Base-by-base conservation (phyloP, 139 green algal species). In the Volvox reticuliferus region DNA sequence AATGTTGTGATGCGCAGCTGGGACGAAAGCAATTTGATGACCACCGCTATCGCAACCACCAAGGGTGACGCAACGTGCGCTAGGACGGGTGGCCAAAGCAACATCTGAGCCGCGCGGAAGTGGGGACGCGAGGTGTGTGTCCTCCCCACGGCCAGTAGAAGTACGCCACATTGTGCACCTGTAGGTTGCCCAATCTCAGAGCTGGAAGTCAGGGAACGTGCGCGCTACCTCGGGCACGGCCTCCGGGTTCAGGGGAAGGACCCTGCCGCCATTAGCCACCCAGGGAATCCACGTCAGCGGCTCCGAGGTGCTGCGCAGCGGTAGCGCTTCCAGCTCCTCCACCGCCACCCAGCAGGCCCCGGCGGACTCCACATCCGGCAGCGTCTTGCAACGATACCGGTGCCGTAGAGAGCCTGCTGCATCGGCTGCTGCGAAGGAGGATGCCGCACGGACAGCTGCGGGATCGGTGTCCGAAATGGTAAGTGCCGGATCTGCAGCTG, bases 291-390 rank as follows among this genome's bases (percentile, higher is more conserved):
- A 94, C 20, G 71, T 91, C 30, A 68, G 37, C 5, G 91, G 86
- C 86, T 93, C 89, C 21, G 20, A 28, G 0, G 33, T 37, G 86
- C 67, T 90, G 18, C 92, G 68, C 73, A 94, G 92, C 28, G 89
- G 86, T 37, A 94, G n/a, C 20, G 28, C 12, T 0, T 2, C 24
- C 86, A 94, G 37, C 92, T 94, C 50, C 9, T 80, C 36, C 9
- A 76, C 28, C 13, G 14, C 17, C 65, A 88, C 92, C 89, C 89
- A 94, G 50, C 86, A 92, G 0, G 92, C 92, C 0, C 92, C 92
- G 19, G 92, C 89, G 35, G 44, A 85, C 86, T 94, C 92, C 24
- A 88, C 88, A 35, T 94, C 88, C 6, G 92, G 92, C 26, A 94
- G 32, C 17, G 86, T 93, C 75, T 94, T 94, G 44, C 86, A 90